phyloP scores from a whole-genome alignment of 352 stramenopile species.

The Pythium monospermum region DNA sequence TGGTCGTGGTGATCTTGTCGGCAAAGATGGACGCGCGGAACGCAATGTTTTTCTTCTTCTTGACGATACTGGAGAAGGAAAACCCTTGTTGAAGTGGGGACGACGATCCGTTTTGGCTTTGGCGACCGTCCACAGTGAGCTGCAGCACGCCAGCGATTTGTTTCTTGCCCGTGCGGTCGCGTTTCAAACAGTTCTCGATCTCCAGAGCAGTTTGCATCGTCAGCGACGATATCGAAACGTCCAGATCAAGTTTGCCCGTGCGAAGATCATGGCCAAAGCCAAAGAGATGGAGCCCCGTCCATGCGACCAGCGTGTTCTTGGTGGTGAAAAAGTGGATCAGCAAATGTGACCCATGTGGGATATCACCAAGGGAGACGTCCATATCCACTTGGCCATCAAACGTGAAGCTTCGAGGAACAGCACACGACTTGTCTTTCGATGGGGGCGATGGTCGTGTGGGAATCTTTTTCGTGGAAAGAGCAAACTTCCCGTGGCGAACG shows the following conservation, averaged over 20 bases:
- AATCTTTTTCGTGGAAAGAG: constrained; percentile 17
- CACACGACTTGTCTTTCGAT: constrained; percentile 23
- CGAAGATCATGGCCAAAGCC: constrained; percentile 75
- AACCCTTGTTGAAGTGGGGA: constrained; percentile 31
- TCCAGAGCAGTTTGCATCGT: constrained; percentile 49
- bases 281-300: constrained; percentile 73
- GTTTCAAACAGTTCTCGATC: constrained; percentile 66
- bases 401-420: constrained; percentile 2
- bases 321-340: constrained; percentile 44
- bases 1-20: constrained; percentile 15
- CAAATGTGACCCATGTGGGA: constrained; percentile 74
- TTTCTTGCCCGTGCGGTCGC: constrained; percentile 24
- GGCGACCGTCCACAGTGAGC: constrained; percentile 44
- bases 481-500: constrained; percentile 29
- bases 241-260: constrained; percentile 37
- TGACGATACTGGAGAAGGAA: constrained; percentile 51
- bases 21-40: constrained; percentile 74
- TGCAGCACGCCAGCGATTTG: constrained; percentile 37
- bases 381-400: constrained; percentile 16
- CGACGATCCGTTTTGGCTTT: constrained; percentile 23
- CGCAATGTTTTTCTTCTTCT: constrained; percentile 46
- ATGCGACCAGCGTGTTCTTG: constrained; percentile 41
- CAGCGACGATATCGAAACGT: constrained; percentile 29
- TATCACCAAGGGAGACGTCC: constrained; percentile 44
- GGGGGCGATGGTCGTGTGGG: constrained; percentile 12